A percentile compares a stretch with the other conserved stretches of the same genome.
phyloP scores from a whole-genome alignment of 805 yeast species.

The Starmerella bombi region DNA sequence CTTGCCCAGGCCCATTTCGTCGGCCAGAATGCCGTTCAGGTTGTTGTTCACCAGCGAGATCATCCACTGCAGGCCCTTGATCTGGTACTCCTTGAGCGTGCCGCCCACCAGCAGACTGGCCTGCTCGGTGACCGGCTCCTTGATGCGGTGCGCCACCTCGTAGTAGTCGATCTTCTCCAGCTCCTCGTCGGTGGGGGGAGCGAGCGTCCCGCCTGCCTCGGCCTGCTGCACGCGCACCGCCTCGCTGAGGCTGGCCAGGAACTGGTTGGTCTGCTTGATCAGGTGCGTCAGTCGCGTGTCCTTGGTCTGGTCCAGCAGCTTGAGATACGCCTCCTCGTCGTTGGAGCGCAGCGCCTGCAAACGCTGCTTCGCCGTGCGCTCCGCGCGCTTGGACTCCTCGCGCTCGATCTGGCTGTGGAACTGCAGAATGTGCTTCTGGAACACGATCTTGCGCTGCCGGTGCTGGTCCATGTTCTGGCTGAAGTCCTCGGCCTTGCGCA shows the following conservation, averaged over 20 bases:
- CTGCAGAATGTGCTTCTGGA: conserved; percentile 30
- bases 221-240: conserved; percentile 82
- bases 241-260: conserved; percentile 76
- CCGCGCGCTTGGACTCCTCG: conserved; percentile 82
- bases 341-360: conserved; percentile 89
- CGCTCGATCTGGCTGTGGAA: conserved; percentile 68
- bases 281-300: conserved; percentile 95
- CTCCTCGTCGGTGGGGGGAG: conserved; percentile 24
- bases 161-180: conserved; percentile 65
- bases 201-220: conserved; percentile 18
- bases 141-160: conserved; percentile 78
- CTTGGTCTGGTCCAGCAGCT: conserved; percentile 87
- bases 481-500: conserved; percentile 22
- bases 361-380: conserved; percentile 93
- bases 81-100: conserved; percentile 77
- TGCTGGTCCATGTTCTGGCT: conserved; percentile 19
- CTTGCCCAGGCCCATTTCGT: conserved; percentile 97
- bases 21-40: conserved; percentile 90
- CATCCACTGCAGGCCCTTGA: conserved; percentile 97
- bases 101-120: conserved; percentile 85
- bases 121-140: conserved; percentile 67
- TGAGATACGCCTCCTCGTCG: conserved; percentile 95
- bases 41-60: conserved; percentile 86
- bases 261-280: conserved; percentile 78
- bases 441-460: conserved; percentile 14